Conservation (phyloP, 208 protist species). For the Leishmania lainsoni region DNA sequence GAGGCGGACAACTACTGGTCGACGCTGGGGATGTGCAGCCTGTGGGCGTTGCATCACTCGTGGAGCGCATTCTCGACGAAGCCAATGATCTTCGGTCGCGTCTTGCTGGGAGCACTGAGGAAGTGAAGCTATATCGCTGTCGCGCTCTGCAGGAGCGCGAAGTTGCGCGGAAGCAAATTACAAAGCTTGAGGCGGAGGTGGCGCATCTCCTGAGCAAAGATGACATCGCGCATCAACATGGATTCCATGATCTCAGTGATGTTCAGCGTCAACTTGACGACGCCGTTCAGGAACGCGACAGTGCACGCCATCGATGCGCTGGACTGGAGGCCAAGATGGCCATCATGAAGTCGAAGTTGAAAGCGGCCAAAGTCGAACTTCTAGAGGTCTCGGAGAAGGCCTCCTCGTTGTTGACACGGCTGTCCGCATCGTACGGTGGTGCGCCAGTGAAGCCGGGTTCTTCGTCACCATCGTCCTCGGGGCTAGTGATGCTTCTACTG, state of each 20-base stretch:
- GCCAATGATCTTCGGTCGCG: too few relatives aligned
- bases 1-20: not conserved
- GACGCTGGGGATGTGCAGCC: not conserved
- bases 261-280: not conserved
- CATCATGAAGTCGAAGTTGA: not conserved
- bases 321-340: slow-evolving; percentile 17
- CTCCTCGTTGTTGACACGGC: not conserved
- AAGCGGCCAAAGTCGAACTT: slow-evolving; percentile 14
- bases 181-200: not conserved
- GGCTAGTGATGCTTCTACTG: not conserved
- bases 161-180: not conserved
- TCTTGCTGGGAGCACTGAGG: not conserved
- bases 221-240: too few relatives aligned
- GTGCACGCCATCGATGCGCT: not conserved
- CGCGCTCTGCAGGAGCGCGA: slow-evolving; percentile 5
- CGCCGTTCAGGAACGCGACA: slow-evolving; percentile 11
- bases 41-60: not conserved
- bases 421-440: slow-evolving; percentile 1
- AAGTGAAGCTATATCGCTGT: not conserved
- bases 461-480: not conserved
- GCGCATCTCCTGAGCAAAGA: slow-evolving; percentile 1
- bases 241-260: too few relatives aligned
- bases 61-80: too few relatives aligned
- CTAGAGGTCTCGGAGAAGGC: slow-evolving; percentile 5
- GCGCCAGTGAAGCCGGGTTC: not conserved